phyloP scores from a whole-genome alignment of 2,329 filamentous ascomycete genomes.

The Trichophaea hybrida region DNA sequence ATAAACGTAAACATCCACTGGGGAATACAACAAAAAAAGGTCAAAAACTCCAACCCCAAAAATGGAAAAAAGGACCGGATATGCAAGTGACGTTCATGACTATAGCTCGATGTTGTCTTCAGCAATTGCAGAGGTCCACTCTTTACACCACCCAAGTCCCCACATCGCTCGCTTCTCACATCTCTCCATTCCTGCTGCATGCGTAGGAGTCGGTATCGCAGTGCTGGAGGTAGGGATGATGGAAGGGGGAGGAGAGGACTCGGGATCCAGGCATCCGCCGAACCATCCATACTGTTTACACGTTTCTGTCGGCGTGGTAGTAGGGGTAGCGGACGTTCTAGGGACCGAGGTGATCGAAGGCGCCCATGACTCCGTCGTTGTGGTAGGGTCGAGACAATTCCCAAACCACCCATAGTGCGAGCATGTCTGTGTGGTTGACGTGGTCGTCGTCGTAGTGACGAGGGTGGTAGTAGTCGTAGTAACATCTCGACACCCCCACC shows the following conservation, averaged over 20 bases:
- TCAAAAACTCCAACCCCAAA: no score
- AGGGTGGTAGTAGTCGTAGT: conserved; percentile 23
- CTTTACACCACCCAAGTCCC: not conserved
- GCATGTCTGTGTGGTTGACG: conserved; percentile 22
- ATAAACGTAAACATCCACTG: no score
- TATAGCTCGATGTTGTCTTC: not conserved
- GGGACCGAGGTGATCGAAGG: conserved; percentile 6
- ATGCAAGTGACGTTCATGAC: no score
- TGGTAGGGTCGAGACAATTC: conserved; percentile 24
- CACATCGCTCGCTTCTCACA: not conserved
- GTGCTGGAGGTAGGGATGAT: conserved; percentile 4
- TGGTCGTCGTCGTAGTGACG: conserved; percentile 24
- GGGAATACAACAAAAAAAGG: no score
- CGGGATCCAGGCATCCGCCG: conserved; percentile 24
- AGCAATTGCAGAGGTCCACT: not conserved
- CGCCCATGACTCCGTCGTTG: conserved; percentile 9
- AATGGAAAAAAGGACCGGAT: no score
- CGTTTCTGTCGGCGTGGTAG: conserved; percentile 8
- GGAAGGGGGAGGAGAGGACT: not conserved
- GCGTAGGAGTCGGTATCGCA: conserved; percentile 4
- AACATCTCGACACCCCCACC: conserved; percentile 26
- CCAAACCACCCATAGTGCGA: conserved; percentile 26
- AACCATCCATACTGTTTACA: conserved; percentile 25
- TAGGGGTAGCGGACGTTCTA: not conserved
- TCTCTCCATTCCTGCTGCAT: not conserved